A percentile compares a stretch with the other conserved stretches of the same genome.
Evolutionary conservation across 1,284 basidiomycete species (phyloP).

Genomic region (Entoloma clypeatum): DNA sequence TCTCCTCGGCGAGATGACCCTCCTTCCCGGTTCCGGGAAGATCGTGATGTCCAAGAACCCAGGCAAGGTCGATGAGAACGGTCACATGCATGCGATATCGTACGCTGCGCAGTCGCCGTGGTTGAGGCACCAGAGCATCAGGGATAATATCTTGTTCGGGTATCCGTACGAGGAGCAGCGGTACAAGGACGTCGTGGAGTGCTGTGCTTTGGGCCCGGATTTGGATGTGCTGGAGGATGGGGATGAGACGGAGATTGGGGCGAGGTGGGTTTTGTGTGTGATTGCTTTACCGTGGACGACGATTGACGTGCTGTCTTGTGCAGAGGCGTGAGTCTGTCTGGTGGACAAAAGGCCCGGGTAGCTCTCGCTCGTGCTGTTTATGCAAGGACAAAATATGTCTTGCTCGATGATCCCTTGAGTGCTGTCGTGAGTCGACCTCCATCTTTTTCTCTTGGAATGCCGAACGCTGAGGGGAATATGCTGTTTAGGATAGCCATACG

Average conservation of each 20-base stretch:
- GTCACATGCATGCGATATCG: slow-evolving; percentile 72
- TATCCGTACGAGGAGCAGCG: slow-evolving; percentile 60
- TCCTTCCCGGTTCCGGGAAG: slow-evolving; percentile 36
- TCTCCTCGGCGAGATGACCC: slow-evolving; percentile 63
- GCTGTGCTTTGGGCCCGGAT: slow-evolving; percentile 73
- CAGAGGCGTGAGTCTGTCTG: slow-evolving; percentile 55
- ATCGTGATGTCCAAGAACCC: slow-evolving; percentile 65
- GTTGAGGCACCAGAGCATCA: slow-evolving; percentile 67
- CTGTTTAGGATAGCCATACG: slow-evolving; percentile 66
- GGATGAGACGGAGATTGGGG: slow-evolving; percentile 57
- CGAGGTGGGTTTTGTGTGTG: slow-evolving; percentile 30
- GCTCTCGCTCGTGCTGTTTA: slow-evolving; percentile 70
- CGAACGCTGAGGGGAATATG: slow-evolving; percentile 1
- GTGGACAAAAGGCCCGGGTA: slow-evolving; percentile 66
- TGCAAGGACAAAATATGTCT: slow-evolving; percentile 58
- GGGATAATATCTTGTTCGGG: slow-evolving; percentile 73
- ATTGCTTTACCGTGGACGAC: not conserved
- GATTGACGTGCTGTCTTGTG: not conserved
- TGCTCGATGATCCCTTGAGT: slow-evolving; percentile 71
- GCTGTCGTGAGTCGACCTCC: slow-evolving; percentile 48
- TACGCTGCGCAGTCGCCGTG: slow-evolving; percentile 85
- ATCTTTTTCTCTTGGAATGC: not conserved
- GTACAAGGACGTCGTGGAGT: slow-evolving; percentile 63
- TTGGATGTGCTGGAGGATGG: slow-evolving; percentile 72
- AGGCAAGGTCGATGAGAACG: slow-evolving; percentile 54